Percentiles rank a stretch among this genome's conserved stretches.
Conservation (phyloP, 2,329 filamentous ascomycete genomes). For the Claviceps humidiphila region DNA sequence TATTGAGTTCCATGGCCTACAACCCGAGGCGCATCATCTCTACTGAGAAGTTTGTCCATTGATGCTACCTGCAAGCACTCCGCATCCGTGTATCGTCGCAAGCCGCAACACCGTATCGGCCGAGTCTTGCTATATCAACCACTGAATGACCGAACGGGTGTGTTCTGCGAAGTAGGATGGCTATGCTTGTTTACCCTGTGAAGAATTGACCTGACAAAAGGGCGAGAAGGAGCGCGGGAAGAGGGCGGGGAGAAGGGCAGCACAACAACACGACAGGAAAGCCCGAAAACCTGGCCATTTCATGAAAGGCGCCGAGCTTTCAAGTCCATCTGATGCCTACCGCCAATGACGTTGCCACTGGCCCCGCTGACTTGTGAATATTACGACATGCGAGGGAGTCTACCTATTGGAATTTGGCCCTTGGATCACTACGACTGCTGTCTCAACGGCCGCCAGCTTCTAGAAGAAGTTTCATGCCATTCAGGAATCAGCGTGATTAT, state of each 20-base stretch:
- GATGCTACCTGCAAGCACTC: conserved; percentile 2
- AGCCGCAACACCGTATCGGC: conserved; percentile 6
- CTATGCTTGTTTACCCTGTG: not conserved
- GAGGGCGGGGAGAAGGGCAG: not conserved
- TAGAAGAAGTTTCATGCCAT: conserved; percentile 19
- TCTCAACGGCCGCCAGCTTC: conserved; percentile 15
- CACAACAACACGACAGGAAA: not conserved
- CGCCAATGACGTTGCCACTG: not conserved
- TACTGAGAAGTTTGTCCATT: not conserved
- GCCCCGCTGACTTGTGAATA: not conserved
- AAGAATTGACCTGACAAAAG: not conserved
- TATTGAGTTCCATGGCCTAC: not conserved
- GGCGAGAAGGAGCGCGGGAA: not conserved
- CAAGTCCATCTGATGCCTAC: not conserved
- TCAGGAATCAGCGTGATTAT: conserved; percentile 5
- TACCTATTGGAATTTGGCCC: not conserved
- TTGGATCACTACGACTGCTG: conserved; percentile 1
- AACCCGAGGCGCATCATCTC: not conserved
- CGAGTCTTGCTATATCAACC: conserved; percentile 3
- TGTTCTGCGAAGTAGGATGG: not conserved
- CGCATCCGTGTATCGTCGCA: conserved; percentile 1
- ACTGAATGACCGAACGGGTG: not conserved
- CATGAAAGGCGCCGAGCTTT: not conserved
- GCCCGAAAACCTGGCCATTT: not conserved
- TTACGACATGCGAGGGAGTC: not conserved